phyloP scores from a whole-genome alignment of 768 basidiomycete species.

The Termitomyces sp. region DNA sequence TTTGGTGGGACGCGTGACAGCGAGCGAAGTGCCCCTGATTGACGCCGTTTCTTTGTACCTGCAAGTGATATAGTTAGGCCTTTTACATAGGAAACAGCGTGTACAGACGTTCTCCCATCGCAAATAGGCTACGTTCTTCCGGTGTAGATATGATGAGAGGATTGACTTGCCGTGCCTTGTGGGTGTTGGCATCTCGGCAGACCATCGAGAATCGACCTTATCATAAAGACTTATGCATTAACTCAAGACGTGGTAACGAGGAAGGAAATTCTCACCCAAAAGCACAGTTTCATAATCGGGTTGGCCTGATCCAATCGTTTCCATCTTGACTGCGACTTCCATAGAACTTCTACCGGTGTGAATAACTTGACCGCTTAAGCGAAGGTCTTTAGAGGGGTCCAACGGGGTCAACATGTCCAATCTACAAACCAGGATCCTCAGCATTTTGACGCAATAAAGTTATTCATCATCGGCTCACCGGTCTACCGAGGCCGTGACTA shows the following conservation, averaged over 20 bases:
- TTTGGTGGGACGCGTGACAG: conserved; percentile 73
- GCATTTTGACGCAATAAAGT: background rate
- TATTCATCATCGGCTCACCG: conserved; percentile 35
- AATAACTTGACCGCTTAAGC: conserved; percentile 78
- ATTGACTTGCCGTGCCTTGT: conserved; percentile 62
- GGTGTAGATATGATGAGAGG: conserved; percentile 54
- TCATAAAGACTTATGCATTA: background rate
- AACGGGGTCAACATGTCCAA: conserved; percentile 66
- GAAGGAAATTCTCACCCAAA: conserved; percentile 43
- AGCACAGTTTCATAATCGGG: conserved; percentile 56
- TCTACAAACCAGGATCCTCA: conserved; percentile 27
- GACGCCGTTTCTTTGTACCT: conserved; percentile 64
- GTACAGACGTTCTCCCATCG: conserved; percentile 66
- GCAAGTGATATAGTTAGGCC: background rate
- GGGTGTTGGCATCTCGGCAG: conserved; percentile 67
- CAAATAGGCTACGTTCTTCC: conserved; percentile 60
- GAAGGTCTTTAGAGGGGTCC: conserved; percentile 60
- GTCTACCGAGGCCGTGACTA: conserved; percentile 84
- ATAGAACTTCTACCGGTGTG: conserved; percentile 75
- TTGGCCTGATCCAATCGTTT: conserved; percentile 47
- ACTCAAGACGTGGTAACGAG: background rate
- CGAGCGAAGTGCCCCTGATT: conserved; percentile 50
- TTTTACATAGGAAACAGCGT: background rate
- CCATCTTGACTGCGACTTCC: conserved; percentile 88
- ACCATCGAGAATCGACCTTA: conserved; percentile 93